Base-by-base conservation (phyloP, 2,329 filamentous ascomycete genomes). In the Fusarium illudens region DNA sequence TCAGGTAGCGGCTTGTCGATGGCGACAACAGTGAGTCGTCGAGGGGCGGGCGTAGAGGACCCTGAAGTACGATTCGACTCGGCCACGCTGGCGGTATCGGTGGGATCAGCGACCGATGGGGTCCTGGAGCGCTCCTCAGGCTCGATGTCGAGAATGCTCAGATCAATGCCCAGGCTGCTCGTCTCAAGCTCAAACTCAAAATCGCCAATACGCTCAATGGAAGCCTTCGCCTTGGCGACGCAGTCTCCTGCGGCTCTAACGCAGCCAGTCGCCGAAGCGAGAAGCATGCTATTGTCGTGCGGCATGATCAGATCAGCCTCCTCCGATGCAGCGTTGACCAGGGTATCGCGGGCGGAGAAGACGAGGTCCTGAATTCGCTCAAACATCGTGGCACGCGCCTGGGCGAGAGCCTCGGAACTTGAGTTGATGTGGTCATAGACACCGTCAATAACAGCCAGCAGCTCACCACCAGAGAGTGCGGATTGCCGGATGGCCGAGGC, bases 191-290 rank as follows among this genome's bases (percentile, higher is more conserved):
- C 93, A 70, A 94, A 89, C 77, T 97, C 94, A 69, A 97, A 97
- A 77, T 97, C 94, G 19, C 94, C 94, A 67, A 96, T 93, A 64
- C 91, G 87, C 79, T 97, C 94, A 60, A 99, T 91, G 44, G 96
- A 89, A 76, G 88, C 86, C 73, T 93, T 93, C 11, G 94, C 91
- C 79, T 94, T 95, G 7, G 92, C 90, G 19, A 97, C 92, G 78
- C 95, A 97, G 71, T 97, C 94, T 37, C 95, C 95, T 44, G 94
- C 94, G 20, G 93, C 92, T 71, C 93, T 90, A 25, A 99, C 94
- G 75, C 94, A 97, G 62, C 88, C 89, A 7, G 94, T 97, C 9
- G 94, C 94, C 19, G 93, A 92, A 64, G 87, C 84, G 30, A 96
- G 86, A 37, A 97, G 84, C 27, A 89, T 86, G 68, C 88, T 89